Evolutionary conservation across 805 yeast genomes (phyloP).

Genomic region (Metschnikowia picachoensis): DNA sequence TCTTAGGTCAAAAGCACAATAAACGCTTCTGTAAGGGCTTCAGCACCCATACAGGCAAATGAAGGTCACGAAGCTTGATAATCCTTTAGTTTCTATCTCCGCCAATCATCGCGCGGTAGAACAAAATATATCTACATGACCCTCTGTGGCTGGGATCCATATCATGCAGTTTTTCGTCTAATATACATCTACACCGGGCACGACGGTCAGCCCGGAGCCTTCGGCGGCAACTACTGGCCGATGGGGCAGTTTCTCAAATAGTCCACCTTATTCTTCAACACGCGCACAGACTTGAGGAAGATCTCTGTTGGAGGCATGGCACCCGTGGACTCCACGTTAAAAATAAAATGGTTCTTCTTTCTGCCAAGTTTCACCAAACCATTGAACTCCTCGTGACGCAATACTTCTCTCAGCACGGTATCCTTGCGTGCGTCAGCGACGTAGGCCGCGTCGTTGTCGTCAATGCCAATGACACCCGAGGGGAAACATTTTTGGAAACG

Average conservation of each 20-base stretch:
- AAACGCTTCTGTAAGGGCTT: too few species aligned
- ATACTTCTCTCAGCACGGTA: slow-evolving; percentile 94
- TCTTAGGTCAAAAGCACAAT: too few species aligned
- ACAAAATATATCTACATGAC: too few species aligned
- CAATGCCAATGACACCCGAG: slow-evolving; percentile 81
- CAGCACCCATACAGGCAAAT: too few species aligned
- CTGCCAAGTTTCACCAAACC: slow-evolving; percentile 91
- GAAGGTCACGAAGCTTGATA: too few species aligned
- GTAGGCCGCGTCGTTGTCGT: slow-evolving; percentile 62
- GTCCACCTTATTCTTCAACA: slow-evolving; percentile 80
- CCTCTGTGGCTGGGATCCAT: too few species aligned
- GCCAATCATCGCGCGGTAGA: not conserved
- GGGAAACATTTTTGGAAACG: slow-evolving; percentile 90
- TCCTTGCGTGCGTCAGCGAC: slow-evolving; percentile 91
- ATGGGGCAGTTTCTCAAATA: slow-evolving; percentile 77
- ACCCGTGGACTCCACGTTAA: slow-evolving; percentile 92
- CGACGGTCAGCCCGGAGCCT: slow-evolving; percentile 3
- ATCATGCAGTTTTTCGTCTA: slow-evolving; percentile 8
- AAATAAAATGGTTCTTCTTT: slow-evolving; percentile 86
- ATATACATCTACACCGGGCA: slow-evolving; percentile 6
- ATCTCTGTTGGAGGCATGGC: slow-evolving; percentile 97
- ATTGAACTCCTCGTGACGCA: slow-evolving; percentile 87
- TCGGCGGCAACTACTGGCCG: slow-evolving; percentile 38
- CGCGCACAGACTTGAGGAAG: slow-evolving; percentile 83
- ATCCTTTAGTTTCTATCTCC: too few species aligned